phyloP scores from a whole-genome alignment of 2,329 filamentous ascomycete genomes.

The Drechmeria coniospora region DNA sequence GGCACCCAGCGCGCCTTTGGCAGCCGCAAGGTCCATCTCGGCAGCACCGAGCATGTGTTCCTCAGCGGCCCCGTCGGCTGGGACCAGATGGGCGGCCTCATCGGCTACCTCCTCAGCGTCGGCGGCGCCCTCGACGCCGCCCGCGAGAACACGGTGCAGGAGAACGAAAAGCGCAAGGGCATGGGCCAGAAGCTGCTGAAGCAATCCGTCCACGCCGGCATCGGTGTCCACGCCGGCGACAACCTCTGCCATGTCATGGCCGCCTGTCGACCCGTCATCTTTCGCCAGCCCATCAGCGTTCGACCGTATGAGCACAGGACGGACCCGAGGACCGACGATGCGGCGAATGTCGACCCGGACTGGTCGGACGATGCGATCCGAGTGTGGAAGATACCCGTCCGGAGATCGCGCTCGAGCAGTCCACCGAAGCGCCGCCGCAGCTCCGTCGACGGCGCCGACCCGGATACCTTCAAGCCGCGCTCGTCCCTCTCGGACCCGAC shows the following conservation, averaged over 20 bases:
- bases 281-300: slow-evolving; percentile 69
- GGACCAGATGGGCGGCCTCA: slow-evolving; percentile 62
- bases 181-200: slow-evolving; percentile 19
- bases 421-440: slow-evolving; percentile 18
- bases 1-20: slow-evolving; percentile 67
- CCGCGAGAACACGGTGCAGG: slow-evolving; percentile 21
- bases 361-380: slow-evolving; percentile 64
- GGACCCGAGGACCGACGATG: slow-evolving; percentile 19
- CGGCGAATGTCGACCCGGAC: slow-evolving; percentile 35
- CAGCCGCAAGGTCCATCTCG: slow-evolving; percentile 49
- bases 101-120: slow-evolving; percentile 73
- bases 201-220: slow-evolving; percentile 12
- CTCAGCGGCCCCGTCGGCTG: slow-evolving; percentile 65
- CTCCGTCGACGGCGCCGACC: slow-evolving; percentile 6
- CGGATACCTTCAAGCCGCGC: slow-evolving; percentile 2
- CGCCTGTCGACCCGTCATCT: slow-evolving; percentile 72
- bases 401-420: slow-evolving; percentile 15
- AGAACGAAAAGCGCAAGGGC: slow-evolving; percentile 24
- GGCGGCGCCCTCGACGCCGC: slow-evolving; percentile 48
- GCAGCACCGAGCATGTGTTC: slow-evolving; percentile 63
- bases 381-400: slow-evolving; percentile 64
- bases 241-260: slow-evolving; percentile 72
- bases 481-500: slow-evolving; percentile 13
- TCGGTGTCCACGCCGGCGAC: slow-evolving; percentile 63
- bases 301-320: slow-evolving; percentile 48